Conservation (phyloP, 768 basidiomycete species). For the Mrakia blollopis region DNA sequence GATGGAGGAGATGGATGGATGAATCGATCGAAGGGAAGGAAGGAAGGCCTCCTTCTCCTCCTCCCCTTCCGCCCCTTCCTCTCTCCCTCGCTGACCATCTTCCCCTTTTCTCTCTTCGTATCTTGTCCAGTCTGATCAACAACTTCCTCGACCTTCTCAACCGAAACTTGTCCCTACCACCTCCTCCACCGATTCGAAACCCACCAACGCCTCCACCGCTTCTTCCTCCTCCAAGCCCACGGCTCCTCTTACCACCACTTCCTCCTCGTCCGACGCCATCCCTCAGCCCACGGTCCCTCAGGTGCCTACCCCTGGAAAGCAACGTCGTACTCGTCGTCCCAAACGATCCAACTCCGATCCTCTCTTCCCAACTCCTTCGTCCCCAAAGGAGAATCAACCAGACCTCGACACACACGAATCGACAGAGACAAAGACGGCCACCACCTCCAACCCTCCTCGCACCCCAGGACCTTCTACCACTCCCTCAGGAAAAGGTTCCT, state of each 20-base stretch:
- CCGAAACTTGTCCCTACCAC: background rate
- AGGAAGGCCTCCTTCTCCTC: background rate
- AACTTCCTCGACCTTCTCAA: background rate
- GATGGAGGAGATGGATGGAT: background rate
- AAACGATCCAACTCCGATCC: conserved; percentile 14
- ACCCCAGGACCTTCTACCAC: background rate
- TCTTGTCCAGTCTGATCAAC: background rate
- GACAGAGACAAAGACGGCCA: background rate
- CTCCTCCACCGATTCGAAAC: background rate
- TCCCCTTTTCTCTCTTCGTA: background rate
- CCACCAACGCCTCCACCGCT: too few relatives aligned
- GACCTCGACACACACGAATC: background rate
- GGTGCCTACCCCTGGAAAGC: background rate
- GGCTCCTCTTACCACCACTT: background rate
- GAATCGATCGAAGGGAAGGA: background rate
- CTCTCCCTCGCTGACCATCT: background rate
- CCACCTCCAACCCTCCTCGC: conserved; percentile 6
- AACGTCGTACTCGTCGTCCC: conserved; percentile 7
- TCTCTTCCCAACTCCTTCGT: background rate
- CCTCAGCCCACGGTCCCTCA: background rate
- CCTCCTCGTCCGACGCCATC: background rate
- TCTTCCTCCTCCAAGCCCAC: background rate
- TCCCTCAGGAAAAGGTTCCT: background rate
- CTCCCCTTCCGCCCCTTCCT: background rate
- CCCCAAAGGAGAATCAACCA: background rate